Evolutionary conservation across 2,329 filamentous ascomycete species (phyloP).

Genomic region (Davidsoniella virescens): DNA sequence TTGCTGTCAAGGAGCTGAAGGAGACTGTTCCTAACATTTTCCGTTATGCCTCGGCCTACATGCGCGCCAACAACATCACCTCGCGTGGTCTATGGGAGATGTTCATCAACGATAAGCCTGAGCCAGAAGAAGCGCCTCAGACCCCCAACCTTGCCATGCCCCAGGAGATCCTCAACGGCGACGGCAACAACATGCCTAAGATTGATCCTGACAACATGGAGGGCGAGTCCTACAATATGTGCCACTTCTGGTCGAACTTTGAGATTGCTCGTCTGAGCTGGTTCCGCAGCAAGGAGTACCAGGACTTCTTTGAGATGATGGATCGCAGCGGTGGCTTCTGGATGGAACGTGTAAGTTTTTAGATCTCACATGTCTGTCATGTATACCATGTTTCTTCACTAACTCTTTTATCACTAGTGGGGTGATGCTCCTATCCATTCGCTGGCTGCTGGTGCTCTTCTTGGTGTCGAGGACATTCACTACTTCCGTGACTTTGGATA

Average conservation of each 20-base stretch:
- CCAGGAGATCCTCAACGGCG: slow-evolving; percentile 63
- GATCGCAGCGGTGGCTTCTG: slow-evolving; percentile 95
- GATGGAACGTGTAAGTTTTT: slow-evolving; percentile 74
- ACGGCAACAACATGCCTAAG: slow-evolving; percentile 52
- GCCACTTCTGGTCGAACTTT: slow-evolving; percentile 99
- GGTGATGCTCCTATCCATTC: slow-evolving; percentile 98
- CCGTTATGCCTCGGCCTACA: slow-evolving; percentile 96
- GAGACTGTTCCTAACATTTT: slow-evolving; percentile 98
- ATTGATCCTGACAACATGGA: slow-evolving; percentile 92
- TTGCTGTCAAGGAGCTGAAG: slow-evolving; percentile 92
- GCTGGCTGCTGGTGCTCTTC: slow-evolving; percentile 76
- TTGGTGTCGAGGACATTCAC: slow-evolving; percentile 72
- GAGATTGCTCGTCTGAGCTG: slow-evolving; percentile 90
- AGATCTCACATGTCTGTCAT: neutral
- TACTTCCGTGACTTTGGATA: slow-evolving; percentile 99
- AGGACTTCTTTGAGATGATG: slow-evolving; percentile 99
- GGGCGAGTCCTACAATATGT: slow-evolving; percentile 98
- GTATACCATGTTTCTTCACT: slow-evolving; percentile 14
- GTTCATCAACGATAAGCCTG: slow-evolving; percentile 65
- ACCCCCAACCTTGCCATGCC: slow-evolving; percentile 52
- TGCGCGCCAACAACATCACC: slow-evolving; percentile 74
- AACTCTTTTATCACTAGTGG: slow-evolving; percentile 48
- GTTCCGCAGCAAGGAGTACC: slow-evolving; percentile 94
- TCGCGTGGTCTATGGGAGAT: slow-evolving; percentile 96
- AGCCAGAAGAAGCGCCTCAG: slow-evolving; percentile 42